These are phyloP conservation scores for Spiraea crenata DNA, from an alignment of 331 rosid genomes.

Conservation along the genomic window DNA sequence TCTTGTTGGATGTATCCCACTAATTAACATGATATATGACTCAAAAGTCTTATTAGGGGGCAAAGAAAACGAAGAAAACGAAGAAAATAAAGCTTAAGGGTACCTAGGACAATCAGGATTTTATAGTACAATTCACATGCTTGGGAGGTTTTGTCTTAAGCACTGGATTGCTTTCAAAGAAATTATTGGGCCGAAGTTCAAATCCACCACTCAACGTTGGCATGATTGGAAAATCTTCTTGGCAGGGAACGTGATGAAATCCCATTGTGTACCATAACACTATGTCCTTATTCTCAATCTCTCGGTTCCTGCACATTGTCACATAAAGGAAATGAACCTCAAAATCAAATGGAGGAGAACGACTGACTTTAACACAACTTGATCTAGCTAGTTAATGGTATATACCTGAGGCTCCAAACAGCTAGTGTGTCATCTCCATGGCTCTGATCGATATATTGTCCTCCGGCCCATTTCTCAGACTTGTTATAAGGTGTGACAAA, in stretches of 20 bases:
- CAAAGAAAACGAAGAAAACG: no score
- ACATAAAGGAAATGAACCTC: background rate
- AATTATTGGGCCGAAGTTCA: slow-evolving; percentile 60
- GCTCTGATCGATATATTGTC: slow-evolving; percentile 49
- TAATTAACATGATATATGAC: background rate
- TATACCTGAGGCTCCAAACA: slow-evolving; percentile 43
- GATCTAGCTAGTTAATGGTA: background rate
- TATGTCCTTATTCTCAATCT: slow-evolving; percentile 52
- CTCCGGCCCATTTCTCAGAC: slow-evolving; percentile 79
- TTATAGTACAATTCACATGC: slow-evolving; percentile 20
- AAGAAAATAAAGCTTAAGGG: background rate
- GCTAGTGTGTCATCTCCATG: slow-evolving; percentile 64
- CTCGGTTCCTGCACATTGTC: slow-evolving; percentile 23
- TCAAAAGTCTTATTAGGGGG: background rate
- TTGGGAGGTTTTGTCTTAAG: slow-evolving; percentile 41
- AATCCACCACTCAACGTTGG: slow-evolving; percentile 51
- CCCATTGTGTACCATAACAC: slow-evolving; percentile 60
- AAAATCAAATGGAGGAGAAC: background rate
- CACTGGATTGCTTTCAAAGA: slow-evolving; percentile 57
- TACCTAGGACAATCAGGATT: background rate
- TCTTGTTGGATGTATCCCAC: no score
- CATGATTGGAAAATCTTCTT: slow-evolving; percentile 65
- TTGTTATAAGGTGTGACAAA: slow-evolving; percentile 75
- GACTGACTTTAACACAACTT: background rate
- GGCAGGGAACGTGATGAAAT: slow-evolving; percentile 55